Percentiles rank a stretch among this genome's conserved stretches.
Evolutionary conservation across 495 filamentous ascomycete genomes (phyloP).

Genomic region (Tuber brumale): DNA sequence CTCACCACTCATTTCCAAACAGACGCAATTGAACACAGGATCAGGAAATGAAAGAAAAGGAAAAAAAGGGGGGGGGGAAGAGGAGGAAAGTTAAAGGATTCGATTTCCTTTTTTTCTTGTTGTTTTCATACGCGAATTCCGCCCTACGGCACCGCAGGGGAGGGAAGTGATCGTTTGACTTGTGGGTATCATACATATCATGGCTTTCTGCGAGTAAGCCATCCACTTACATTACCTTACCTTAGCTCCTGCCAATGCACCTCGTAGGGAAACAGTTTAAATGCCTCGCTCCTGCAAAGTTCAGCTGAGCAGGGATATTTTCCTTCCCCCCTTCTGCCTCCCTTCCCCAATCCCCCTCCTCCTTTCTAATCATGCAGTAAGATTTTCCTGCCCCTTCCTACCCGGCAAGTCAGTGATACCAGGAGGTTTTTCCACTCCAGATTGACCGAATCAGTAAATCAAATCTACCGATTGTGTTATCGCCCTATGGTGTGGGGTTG

Average conservation of each 20-base stretch:
- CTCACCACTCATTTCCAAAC: neutral
- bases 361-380: neutral
- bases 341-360: neutral
- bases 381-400: neutral
- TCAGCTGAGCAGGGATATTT: slow-evolving; percentile 1
- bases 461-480: slow-evolving; percentile 4
- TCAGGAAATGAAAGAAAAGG: neutral
- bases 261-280: slow-evolving; percentile 7
- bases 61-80: neutral
- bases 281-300: slow-evolving; percentile 2
- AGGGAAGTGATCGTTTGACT: neutral
- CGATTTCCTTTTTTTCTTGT: neutral
- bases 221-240: neutral
- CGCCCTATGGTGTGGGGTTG: neutral
- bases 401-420: neutral
- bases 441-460: neutral
- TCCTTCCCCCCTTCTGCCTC: neutral
- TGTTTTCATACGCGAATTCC: neutral
- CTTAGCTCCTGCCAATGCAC: slow-evolving; percentile 2
- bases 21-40: neutral
- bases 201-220: slow-evolving; percentile 6
- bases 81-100: neutral
- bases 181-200: neutral
- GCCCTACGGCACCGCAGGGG: neutral
- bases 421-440: neutral